phyloP scores from a whole-genome alignment of 2,329 filamentous ascomycete species.

The Aspergillus sclerotialis region DNA sequence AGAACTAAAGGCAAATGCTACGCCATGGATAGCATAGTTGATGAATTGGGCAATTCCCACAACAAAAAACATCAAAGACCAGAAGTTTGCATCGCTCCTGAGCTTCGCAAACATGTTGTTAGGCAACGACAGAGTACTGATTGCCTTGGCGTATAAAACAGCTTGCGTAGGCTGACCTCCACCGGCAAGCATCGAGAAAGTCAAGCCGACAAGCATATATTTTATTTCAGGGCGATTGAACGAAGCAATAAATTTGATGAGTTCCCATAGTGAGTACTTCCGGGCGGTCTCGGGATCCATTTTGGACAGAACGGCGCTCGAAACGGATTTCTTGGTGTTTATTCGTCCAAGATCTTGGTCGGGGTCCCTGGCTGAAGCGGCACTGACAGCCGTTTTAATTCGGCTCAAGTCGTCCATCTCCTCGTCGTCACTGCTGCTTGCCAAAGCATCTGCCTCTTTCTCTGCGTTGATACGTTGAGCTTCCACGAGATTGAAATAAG shows the following conservation, averaged over 20 bases:
- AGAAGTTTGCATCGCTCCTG: slow-evolving; percentile 70
- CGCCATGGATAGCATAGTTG: slow-evolving; percentile 60
- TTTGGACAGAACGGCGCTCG: slow-evolving; percentile 62
- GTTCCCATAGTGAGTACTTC: slow-evolving; percentile 64
- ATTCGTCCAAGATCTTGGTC: slow-evolving; percentile 35
- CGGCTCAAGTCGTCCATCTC: slow-evolving; percentile 21
- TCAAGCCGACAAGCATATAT: slow-evolving; percentile 65
- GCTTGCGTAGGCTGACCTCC: slow-evolving; percentile 70
- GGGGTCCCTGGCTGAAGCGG: slow-evolving; percentile 16
- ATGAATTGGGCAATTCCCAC: slow-evolving; percentile 68
- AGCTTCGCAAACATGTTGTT: slow-evolving; percentile 49
- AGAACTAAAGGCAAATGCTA: slow-evolving; percentile 77
- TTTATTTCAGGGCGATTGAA: slow-evolving; percentile 71
- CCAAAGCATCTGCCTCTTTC: slow-evolving; percentile 29
- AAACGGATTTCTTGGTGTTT: slow-evolving; percentile 50
- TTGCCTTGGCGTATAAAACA: slow-evolving; percentile 84
- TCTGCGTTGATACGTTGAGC: slow-evolving; percentile 72
- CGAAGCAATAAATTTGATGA: slow-evolving; percentile 70
- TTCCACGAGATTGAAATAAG: slow-evolving; percentile 79
- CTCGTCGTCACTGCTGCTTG: slow-evolving; percentile 18
- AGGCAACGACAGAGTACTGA: slow-evolving; percentile 61
- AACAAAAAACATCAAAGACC: slow-evolving; percentile 84
- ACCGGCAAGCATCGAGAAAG: slow-evolving; percentile 70
- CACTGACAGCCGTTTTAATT: slow-evolving; percentile 27
- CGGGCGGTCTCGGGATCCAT: slow-evolving; percentile 43